A percentile compares a stretch with the other conserved stretches of the same genome.
phyloP scores from a whole-genome alignment of 768 basidiomycete genomes.

The Mycena vitilis region DNA sequence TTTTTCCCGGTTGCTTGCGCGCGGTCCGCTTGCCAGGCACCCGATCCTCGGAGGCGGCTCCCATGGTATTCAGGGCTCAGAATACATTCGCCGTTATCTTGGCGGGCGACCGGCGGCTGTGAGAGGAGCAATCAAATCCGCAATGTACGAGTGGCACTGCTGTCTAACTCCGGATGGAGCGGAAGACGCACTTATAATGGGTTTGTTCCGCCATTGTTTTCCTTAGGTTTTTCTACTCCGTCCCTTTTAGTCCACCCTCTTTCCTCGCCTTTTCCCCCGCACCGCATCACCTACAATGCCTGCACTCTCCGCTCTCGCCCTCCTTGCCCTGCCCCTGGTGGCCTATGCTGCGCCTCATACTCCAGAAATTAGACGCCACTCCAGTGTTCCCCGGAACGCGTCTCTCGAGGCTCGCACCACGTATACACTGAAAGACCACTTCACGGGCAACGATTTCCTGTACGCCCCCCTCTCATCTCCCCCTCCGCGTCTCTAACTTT shows the following conservation, averaged over 20 bases:
- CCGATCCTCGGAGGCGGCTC: no score
- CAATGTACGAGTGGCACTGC: slow-evolving; percentile 10
- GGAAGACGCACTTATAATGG: slow-evolving; percentile 12
- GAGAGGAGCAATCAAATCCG: neutral
- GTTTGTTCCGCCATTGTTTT: slow-evolving; percentile 26
- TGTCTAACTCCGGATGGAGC: slow-evolving; percentile 7
- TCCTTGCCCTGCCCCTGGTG: slow-evolving; percentile 32
- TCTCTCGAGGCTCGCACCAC: slow-evolving; percentile 27
- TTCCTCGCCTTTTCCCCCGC: neutral
- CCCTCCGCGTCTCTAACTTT: slow-evolving; percentile 3
- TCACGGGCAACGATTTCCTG: slow-evolving; percentile 65
- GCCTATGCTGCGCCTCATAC: slow-evolving; percentile 23
- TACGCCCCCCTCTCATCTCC: slow-evolving; percentile 32
- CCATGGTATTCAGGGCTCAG: no score
- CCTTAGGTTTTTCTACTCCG: slow-evolving; percentile 24
- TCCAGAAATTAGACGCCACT: slow-evolving; percentile 12
- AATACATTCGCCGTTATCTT: neutral
- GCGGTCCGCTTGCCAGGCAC: no score
- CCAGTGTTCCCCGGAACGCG: slow-evolving; percentile 12
- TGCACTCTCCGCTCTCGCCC: slow-evolving; percentile 24
- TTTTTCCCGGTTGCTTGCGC: no score
- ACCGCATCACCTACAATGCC: slow-evolving; percentile 20
- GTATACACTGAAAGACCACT: slow-evolving; percentile 36
- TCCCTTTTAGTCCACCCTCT: slow-evolving; percentile 7
- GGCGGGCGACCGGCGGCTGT: neutral